These are phyloP conservation scores for Pestalotiopsis sp. DNA, from an alignment of 2,329 filamentous ascomycete genomes.

Conservation along the genomic window DNA sequence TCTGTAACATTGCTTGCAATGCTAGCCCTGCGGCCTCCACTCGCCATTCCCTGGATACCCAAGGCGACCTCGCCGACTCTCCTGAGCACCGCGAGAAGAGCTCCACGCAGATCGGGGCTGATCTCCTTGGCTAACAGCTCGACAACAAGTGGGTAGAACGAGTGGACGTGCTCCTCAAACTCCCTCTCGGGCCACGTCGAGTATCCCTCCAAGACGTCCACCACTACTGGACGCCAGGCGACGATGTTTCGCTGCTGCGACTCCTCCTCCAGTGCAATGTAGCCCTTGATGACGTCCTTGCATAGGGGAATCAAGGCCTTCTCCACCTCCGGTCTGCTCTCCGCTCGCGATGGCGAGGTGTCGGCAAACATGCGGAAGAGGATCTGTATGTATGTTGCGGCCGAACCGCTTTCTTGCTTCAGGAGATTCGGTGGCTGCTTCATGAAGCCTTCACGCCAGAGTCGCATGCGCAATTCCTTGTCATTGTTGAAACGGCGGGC, in stretches of 20 bases:
- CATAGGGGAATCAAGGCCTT: constrained; percentile 91
- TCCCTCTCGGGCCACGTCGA: constrained; percentile 78
- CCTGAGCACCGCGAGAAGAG: constrained; percentile 76
- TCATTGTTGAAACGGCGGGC: constrained; percentile 97
- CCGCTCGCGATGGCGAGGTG: constrained; percentile 77
- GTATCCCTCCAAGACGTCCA: constrained; percentile 94
- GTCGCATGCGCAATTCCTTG: constrained; percentile 88
- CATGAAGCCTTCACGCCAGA: constrained; percentile 99
- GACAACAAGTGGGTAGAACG: constrained; percentile 85
- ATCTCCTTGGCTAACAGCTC: constrained; percentile 84
- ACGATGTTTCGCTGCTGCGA: constrained; percentile 96
- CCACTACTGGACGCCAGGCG: constrained; percentile 95
- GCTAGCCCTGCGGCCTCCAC: constrained; percentile 41
- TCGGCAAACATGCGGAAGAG: constrained; percentile 98
- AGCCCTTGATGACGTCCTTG: constrained; percentile 88
- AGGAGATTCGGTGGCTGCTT: constrained; percentile 97
- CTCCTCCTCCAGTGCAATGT: constrained; percentile 87
- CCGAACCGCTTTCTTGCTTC: constrained; percentile 93
- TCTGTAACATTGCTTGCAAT: constrained; percentile 34
- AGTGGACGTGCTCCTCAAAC: constrained; percentile 77
- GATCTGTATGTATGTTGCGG: constrained; percentile 93
- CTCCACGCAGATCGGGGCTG: constrained; percentile 74
- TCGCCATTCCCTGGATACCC: constrained; percentile 55
- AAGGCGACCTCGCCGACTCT: constrained; percentile 80
- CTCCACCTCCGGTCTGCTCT: constrained; percentile 82